Evolutionary conservation across 495 filamentous ascomycete genomes (phyloP).

Genomic region (Penicillium herquei): DNA sequence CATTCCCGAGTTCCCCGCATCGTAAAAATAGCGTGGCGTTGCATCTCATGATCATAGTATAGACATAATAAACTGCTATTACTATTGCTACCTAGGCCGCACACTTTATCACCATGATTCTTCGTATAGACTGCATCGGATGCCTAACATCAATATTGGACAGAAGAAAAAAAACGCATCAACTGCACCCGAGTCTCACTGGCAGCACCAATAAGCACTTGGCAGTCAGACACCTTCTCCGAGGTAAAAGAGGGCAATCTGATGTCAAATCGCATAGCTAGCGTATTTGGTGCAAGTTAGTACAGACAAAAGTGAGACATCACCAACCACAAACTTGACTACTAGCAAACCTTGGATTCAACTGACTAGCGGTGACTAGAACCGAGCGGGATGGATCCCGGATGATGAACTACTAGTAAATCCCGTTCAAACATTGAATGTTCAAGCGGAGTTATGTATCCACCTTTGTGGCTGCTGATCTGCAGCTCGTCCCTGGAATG

Average conservation of each 20-base stretch:
- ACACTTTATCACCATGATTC: too few relatives aligned
- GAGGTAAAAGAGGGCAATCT: too few relatives aligned
- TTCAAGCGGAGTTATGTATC: not conserved
- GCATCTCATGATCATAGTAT: not conserved
- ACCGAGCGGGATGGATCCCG: not conserved
- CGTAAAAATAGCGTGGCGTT: conserved; percentile 13
- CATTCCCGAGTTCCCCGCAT: not conserved
- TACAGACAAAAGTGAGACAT: conserved; percentile 9
- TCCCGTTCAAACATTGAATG: too few relatives aligned
- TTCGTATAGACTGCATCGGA: too few relatives aligned
- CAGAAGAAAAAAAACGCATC: too few relatives aligned
- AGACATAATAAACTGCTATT: not conserved
- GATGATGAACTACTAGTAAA: too few relatives aligned
- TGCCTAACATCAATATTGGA: too few relatives aligned
- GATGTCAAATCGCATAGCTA: not conserved
- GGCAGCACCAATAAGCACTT: too few relatives aligned
- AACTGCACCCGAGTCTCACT: too few relatives aligned
- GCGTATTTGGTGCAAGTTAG: not conserved
- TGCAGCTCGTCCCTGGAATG: conserved; percentile 15
- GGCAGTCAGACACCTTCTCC: too few relatives aligned
- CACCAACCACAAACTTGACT: conserved; percentile 9
- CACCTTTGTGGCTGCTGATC: not conserved
- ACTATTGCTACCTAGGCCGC: too few relatives aligned
- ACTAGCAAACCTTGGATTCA: not conserved
- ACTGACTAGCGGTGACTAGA: conserved; percentile 4